Evolutionary conservation across 1,284 basidiomycete genomes (phyloP).

Genomic region (Irpex sp.): DNA sequence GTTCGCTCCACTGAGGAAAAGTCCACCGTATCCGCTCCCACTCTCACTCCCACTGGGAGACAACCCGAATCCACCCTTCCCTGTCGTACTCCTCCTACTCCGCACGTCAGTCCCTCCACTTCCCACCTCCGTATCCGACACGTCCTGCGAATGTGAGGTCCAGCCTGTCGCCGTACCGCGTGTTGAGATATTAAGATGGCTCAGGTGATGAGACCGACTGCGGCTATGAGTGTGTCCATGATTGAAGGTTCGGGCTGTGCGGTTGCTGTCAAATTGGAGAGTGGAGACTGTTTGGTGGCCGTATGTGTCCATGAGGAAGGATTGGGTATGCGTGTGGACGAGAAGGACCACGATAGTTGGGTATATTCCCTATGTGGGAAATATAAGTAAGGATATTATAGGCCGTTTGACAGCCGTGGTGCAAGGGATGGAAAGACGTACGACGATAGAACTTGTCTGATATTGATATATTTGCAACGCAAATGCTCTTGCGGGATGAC

Average conservation of each 20-base stretch:
- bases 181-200: background rate
- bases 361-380: no score
- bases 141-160: background rate
- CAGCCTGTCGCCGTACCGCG: background rate
- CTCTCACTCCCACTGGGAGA: background rate
- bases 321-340: conserved; percentile 8
- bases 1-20: background rate
- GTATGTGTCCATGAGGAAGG: background rate
- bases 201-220: background rate
- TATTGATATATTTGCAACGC: conserved; percentile 14
- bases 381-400: background rate
- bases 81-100: background rate
- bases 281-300: background rate
- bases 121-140: background rate
- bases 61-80: background rate
- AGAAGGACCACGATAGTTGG: conserved; percentile 16
- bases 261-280: background rate
- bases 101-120: background rate
- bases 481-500: conserved; percentile 6
- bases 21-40: background rate
- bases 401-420: background rate
- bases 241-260: background rate
- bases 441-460: conserved; percentile 13
- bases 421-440: conserved; percentile 3
- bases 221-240: background rate